A percentile compares a stretch with the other conserved stretches of the same genome.
Evolutionary conservation across 2,329 filamentous ascomycete species (phyloP).

Genomic region (Chaetomium sp.): DNA sequence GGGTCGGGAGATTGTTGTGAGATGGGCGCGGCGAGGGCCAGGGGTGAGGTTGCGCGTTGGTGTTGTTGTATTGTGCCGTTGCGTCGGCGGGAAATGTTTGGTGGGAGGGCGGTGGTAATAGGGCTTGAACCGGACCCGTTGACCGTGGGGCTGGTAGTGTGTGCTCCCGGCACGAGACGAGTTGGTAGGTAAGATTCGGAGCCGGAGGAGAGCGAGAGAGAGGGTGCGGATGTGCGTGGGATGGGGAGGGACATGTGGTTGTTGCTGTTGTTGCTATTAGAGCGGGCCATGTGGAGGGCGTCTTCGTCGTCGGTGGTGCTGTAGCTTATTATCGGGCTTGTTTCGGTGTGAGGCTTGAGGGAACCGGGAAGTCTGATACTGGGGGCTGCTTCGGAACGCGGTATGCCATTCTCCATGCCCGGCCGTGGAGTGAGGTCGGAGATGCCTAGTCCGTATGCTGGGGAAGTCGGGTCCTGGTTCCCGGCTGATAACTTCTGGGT

Average conservation of each 20-base stretch:
- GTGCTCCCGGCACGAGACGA: too few relatives aligned
- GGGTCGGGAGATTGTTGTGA: constrained; percentile 36
- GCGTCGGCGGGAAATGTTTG: constrained; percentile 38
- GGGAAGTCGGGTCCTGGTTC: constrained; percentile 24
- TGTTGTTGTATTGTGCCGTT: constrained; percentile 29
- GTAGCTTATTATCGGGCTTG: constrained; percentile 52
- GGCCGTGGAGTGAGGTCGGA: constrained; percentile 41
- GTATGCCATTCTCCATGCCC: constrained; percentile 41
- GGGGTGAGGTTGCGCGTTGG: constrained; percentile 52
- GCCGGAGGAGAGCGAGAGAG: constrained; percentile 29
- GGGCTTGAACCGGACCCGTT: background rate
- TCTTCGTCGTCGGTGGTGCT: constrained; percentile 85
- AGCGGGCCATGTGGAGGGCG: constrained; percentile 48
- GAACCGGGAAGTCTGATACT: background rate
- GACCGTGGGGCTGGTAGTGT: constrained; percentile 28
- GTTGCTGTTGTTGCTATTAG: background rate
- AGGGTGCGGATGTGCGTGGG: constrained; percentile 28
- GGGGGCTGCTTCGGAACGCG: constrained; percentile 22
- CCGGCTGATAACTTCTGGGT: constrained; percentile 16
- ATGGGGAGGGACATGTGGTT: constrained; percentile 6
- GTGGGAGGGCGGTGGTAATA: constrained; percentile 23
- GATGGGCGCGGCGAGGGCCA: constrained; percentile 43
- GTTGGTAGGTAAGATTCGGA: constrained; percentile 50
- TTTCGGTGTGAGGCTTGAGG: constrained; percentile 18
- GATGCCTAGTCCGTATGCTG: constrained; percentile 39